These are phyloP conservation scores for Miscanthus lutarioriparius DNA, from an alignment of 176 grass and related monocot genomes.

Conservation along the genomic window DNA sequence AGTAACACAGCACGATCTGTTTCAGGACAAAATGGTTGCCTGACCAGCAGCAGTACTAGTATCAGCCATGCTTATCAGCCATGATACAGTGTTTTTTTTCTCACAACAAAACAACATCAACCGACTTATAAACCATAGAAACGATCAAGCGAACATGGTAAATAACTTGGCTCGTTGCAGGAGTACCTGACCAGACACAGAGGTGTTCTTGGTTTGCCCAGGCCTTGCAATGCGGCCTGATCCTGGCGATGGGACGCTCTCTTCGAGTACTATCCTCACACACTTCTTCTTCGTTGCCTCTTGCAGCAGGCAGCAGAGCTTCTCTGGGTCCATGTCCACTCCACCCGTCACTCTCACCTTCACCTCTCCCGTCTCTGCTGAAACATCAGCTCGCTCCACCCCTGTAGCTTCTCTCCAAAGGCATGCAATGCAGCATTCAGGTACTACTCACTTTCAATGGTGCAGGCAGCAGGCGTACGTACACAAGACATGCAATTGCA, in stretches of 20 bases:
- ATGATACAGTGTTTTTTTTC: no score
- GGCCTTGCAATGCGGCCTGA: not conserved
- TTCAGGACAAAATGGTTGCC: not conserved
- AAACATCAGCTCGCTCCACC: slow-evolving; percentile 31
- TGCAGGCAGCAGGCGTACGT: no score
- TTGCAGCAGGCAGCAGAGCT: slow-evolving; percentile 23
- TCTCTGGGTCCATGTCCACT: slow-evolving; percentile 6
- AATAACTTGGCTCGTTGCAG: not conserved
- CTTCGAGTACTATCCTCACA: slow-evolving; percentile 1
- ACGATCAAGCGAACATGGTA: no score
- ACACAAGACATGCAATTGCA: no score
- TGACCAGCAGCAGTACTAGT: no score
- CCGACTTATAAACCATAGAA: no score
- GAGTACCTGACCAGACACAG: not conserved
- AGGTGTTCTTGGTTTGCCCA: not conserved
- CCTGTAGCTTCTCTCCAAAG: slow-evolving; percentile 1
- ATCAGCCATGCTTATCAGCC: no score
- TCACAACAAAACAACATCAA: no score
- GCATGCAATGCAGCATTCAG: not conserved
- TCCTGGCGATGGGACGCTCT: not conserved
- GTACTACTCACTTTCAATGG: no score
- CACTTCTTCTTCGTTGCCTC: slow-evolving; percentile 37
- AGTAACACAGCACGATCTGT: not conserved
- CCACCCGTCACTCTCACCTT: slow-evolving; percentile 16
- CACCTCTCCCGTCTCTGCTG: slow-evolving; percentile 29